A percentile compares a stretch with the other conserved stretches of the same genome.
Evolutionary conservation across 2,329 filamentous ascomycete species (phyloP).

Genomic region (Diplodia sapinea): DNA sequence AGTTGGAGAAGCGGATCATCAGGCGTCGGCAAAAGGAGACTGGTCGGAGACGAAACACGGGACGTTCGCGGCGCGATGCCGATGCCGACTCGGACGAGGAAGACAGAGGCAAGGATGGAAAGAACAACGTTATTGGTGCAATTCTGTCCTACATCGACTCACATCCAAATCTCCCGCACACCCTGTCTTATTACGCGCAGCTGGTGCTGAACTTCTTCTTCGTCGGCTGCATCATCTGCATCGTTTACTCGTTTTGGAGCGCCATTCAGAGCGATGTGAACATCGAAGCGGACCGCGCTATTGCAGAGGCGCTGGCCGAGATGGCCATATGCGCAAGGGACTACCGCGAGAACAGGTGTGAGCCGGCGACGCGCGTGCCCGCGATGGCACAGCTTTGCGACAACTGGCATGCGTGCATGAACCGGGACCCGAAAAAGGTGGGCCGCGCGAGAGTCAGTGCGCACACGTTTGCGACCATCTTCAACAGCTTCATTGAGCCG

Average conservation of each 20-base stretch:
- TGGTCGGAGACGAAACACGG: conserved; percentile 39
- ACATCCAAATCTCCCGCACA: conserved; percentile 68
- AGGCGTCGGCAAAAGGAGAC: conserved; percentile 44
- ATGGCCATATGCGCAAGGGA: conserved; percentile 76
- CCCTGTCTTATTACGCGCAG: conserved; percentile 71
- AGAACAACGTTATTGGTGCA: conserved; percentile 47
- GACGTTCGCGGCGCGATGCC: conserved; percentile 32
- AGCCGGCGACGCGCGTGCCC: conserved; percentile 68
- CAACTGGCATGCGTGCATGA: conserved; percentile 88
- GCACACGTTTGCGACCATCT: conserved; percentile 86
- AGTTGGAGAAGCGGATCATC: conserved; percentile 48
- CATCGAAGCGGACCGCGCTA: conserved; percentile 71
- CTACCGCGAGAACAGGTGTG: conserved; percentile 78
- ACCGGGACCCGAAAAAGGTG: conserved; percentile 76
- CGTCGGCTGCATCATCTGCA: conserved; percentile 64
- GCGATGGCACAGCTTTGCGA: conserved; percentile 75
- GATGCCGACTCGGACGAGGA: conserved; percentile 38
- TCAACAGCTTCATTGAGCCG: conserved; percentile 90
- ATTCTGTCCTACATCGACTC: conserved; percentile 68
- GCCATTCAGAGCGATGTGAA: conserved; percentile 77
- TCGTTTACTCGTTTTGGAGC: conserved; percentile 71
- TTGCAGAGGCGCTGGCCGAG: conserved; percentile 71
- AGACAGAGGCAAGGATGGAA: conserved; percentile 33
- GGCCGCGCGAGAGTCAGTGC: conserved; percentile 82
- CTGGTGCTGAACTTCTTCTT: conserved; percentile 69